Base-by-base conservation (phyloP, 2,329 filamentous ascomycete species). In the Colletotrichum liaoningense region DNA sequence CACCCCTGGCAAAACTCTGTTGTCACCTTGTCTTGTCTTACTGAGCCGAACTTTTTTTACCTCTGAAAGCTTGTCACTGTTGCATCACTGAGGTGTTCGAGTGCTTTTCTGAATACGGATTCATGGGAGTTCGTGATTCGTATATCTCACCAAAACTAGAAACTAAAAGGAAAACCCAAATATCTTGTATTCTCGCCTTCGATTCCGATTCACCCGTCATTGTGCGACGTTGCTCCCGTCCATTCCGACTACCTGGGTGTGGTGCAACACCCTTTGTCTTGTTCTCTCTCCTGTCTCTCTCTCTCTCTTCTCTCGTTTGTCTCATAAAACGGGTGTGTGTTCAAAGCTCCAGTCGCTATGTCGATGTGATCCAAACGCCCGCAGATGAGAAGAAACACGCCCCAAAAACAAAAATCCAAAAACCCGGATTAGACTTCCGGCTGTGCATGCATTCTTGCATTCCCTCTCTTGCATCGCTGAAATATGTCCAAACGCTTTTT, bases 311-410 rank as follows among this genome's bases (percentile, higher is more conserved):
- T n/a, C 42, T 38, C 49, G 22, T 56, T 38, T 64, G 62, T 64
- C 30, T 64, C 62, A 55, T 55, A 33, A 55, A 22, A 30, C 30
- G 16, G 16, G 58, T 4, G 58, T 46, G 35, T 54, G 62, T 64
- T 55, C 24, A 38, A 24, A 24, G 26, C 22, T 33, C 30, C 28
- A 30, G 33, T 64, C 11, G 42, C 46, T 54, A 22, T 33, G 60
- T 55, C 6, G 52, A 64, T 42, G 49, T 28, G 33, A 64, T 64
- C 16, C 62, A 64, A 64, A 64, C 62, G 49, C 62, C 49, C 62
- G 49, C 62, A 55, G n/a, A 64, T 64, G 62, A 42, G 62, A 55
- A 64, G 62, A 64, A 55, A 54, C 42, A n/a, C n/a, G 46, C 12
- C 46, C n/a, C 28, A 38, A 42, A 35, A 55, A 35, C 62, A 38